Percentiles rank a stretch among this genome's conserved stretches.
phyloP scores from a whole-genome alignment of 2,329 filamentous ascomycete species.

The Aureobasidium sp. region DNA sequence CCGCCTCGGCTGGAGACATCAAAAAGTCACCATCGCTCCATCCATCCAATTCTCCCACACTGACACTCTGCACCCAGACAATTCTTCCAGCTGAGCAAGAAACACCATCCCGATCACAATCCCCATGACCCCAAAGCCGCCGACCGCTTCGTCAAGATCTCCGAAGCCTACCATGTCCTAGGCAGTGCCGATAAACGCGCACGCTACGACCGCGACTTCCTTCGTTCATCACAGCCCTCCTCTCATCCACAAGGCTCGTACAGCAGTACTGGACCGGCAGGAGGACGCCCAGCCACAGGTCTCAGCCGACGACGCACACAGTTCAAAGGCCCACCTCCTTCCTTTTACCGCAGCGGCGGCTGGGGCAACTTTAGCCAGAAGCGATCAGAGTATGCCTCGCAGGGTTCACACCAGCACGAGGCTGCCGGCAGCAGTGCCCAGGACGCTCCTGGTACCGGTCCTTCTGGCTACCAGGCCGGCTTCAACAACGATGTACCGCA shows the following conservation, averaged over 20 bases:
- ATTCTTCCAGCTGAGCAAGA: constrained; percentile 88
- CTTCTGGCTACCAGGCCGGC: constrained; percentile 52
- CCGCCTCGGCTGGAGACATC: constrained; percentile 66
- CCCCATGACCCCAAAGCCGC: constrained; percentile 63
- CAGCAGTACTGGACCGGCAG: constrained; percentile 48
- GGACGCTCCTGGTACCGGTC: constrained; percentile 26
- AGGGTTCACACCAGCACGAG: constrained; percentile 24
- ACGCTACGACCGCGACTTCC: constrained; percentile 68
- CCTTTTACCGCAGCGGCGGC: constrained; percentile 75
- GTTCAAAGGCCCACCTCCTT: constrained; percentile 80
- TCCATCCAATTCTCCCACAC: neutral
- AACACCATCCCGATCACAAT: constrained; percentile 89
- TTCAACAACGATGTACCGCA: constrained; percentile 55
- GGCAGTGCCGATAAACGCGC: constrained; percentile 64
- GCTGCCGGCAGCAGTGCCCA: constrained; percentile 15
- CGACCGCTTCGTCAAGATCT: constrained; percentile 71
- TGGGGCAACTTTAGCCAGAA: constrained; percentile 62
- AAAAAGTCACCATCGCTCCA: constrained; percentile 55
- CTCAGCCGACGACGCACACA: constrained; percentile 66
- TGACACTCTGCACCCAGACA: constrained; percentile 25
- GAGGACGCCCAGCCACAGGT: constrained; percentile 70
- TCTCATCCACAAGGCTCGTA: constrained; percentile 43
- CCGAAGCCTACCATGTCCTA: constrained; percentile 74
- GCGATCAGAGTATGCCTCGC: constrained; percentile 38
- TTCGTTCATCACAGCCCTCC: constrained; percentile 28